Evolutionary conservation across 1,139 yeast species (phyloP), one percentile per base, ranked within the genome.

Genomic region (Blastobotrys arbuscula): DNA sequence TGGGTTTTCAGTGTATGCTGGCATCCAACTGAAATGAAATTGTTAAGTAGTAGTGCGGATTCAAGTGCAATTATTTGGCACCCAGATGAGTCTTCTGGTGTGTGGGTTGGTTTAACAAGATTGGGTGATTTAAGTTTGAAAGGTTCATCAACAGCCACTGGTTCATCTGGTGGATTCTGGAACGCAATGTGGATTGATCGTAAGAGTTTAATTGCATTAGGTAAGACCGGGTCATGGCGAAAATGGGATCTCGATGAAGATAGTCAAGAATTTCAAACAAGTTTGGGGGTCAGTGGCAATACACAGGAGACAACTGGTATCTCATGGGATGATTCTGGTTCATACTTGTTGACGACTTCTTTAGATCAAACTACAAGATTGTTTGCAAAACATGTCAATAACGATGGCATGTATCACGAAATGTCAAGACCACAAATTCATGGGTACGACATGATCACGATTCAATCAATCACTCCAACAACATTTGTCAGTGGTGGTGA

Each of bases 101-200:
- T 92, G 45, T 94, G 98, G 98, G 76, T 86, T 18, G 86, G 95
- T 53, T 74, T 76, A 18, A 74, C 82, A 30, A 73, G 97, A 59
- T 70, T 94, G 28, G 99, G 99, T 36, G 97, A 92, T 61, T 75
- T 92, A 58, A 84, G 96, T 39, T 84, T 89, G 45, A 92, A 92
- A 66, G 99, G 99, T 58, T 96, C 98, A 0, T 85, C 95, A 3
- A 90, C 98, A 0, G 98, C 98, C 2, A 92, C 98, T 0, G 99
- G 99, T 10, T 86, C 98, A 0, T 81, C 96, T 2, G 98, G 98
- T 56, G 98, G 98, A 2, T 90, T 94, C 64, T 92, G 96, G 96
- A 78, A 87, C 1, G 84, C 94, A 47, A 62, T 83, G 30, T 92
- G 97, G 97, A 78, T 85, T 47, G 63, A 71, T 9, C 70, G 75